These are phyloP conservation scores for Ogataea pini DNA, from an alignment of 805 yeast species.

Conservation along the genomic window DNA sequence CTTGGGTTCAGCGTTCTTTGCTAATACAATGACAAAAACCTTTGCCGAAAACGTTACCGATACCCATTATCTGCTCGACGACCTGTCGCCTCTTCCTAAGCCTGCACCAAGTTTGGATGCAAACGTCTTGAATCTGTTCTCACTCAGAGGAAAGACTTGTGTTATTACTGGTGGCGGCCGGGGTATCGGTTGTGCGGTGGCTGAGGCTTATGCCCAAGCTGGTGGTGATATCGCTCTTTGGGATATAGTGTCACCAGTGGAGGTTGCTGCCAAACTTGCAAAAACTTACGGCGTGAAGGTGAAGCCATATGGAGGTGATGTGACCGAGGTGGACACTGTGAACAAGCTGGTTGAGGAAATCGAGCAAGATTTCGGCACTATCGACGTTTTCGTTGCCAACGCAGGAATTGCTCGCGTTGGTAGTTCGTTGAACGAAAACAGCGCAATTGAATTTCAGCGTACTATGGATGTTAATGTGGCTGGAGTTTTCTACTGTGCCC, in stretches of 20 bases:
- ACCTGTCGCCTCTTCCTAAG: slow-evolving; percentile 43
- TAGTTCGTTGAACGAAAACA: slow-evolving; percentile 23
- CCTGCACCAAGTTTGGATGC: slow-evolving; percentile 54
- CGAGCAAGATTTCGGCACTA: slow-evolving; percentile 41
- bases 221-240: slow-evolving; percentile 46
- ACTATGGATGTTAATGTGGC: slow-evolving; percentile 51
- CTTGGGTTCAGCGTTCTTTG: not conserved
- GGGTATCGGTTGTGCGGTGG: slow-evolving; percentile 44
- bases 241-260: slow-evolving; percentile 40
- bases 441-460: slow-evolving; percentile 44
- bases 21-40: slow-evolving; percentile 20
- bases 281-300: slow-evolving; percentile 37
- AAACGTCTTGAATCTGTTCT: slow-evolving; percentile 46
- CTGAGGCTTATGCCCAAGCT: slow-evolving; percentile 45
- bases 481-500: slow-evolving; percentile 53
- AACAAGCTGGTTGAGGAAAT: slow-evolving; percentile 32
- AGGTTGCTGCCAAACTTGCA: slow-evolving; percentile 39
- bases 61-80: slow-evolving; percentile 24
- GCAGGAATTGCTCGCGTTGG: slow-evolving; percentile 40
- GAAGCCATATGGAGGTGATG: slow-evolving; percentile 32
- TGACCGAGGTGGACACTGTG: slow-evolving; percentile 35
- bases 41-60: slow-evolving; percentile 20
- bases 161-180: slow-evolving; percentile 45
- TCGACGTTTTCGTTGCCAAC: slow-evolving; percentile 44
- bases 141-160: slow-evolving; percentile 44